phyloP scores from a whole-genome alignment of 2,329 filamentous ascomycete genomes.

The Penicillium sp. region DNA sequence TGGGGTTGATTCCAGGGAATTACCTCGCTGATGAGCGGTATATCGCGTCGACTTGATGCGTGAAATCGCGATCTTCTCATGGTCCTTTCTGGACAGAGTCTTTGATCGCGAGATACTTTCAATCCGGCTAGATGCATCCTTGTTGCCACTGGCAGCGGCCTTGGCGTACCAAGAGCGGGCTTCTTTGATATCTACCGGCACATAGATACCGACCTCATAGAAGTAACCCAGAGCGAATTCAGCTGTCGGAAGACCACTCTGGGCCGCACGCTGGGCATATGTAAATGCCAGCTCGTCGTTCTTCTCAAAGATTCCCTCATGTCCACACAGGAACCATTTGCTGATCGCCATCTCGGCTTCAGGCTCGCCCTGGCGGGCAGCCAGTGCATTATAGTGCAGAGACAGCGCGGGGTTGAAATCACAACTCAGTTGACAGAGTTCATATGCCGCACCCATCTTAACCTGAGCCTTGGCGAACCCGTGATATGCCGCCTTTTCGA shows the following conservation, averaged over 20 bases:
- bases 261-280: constrained; percentile 84
- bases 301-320: constrained; percentile 88
- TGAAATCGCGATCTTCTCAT: constrained; percentile 85
- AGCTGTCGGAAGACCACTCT: constrained; percentile 77
- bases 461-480: constrained; percentile 95
- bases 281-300: constrained; percentile 92
- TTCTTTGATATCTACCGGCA: constrained; percentile 77
- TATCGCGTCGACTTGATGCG: constrained; percentile 77
- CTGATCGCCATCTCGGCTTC: constrained; percentile 96
- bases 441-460: constrained; percentile 95
- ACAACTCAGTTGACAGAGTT: constrained; percentile 88
- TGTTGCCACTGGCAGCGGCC: constrained; percentile 86
- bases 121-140: constrained; percentile 77
- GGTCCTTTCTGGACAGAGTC: constrained; percentile 83
- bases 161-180: constrained; percentile 87
- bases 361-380: constrained; percentile 84
- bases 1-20: constrained; percentile 42
- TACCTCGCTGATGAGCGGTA: constrained; percentile 57
- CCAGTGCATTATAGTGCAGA: constrained; percentile 91
- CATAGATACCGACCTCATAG: constrained; percentile 91
- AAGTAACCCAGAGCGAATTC: constrained; percentile 98
- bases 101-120: constrained; percentile 81
- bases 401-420: constrained; percentile 93
- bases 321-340: constrained; percentile 97
- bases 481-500: constrained; percentile 93